Evolutionary conservation across 83 land plant species (phyloP).

Genomic region (Picea engelmannii): DNA sequence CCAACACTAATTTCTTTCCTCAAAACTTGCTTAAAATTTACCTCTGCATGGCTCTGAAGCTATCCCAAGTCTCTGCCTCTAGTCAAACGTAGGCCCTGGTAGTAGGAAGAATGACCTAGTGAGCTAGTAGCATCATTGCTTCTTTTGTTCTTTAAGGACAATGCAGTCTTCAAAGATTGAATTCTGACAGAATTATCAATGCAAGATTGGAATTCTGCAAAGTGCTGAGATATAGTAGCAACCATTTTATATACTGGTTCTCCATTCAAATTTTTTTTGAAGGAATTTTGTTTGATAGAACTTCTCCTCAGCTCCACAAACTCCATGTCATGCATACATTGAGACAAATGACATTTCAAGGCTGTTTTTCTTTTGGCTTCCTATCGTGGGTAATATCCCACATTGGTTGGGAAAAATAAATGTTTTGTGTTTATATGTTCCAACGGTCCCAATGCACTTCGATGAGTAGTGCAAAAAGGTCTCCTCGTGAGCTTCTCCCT

Average conservation of each 20-base stretch:
- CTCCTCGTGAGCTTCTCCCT: too few species aligned
- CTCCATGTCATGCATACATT: too few species aligned
- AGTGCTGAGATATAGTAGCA: not conserved
- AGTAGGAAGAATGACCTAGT: not conserved
- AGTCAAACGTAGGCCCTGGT: not conserved
- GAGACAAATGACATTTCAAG: too few species aligned
- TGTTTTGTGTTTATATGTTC: too few species aligned
- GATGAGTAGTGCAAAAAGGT: too few species aligned
- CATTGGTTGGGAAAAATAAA: too few species aligned
- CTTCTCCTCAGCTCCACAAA: too few species aligned
- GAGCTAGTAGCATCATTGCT: not conserved
- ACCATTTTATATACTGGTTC: not conserved
- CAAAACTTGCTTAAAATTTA: slow-evolving; percentile 6
- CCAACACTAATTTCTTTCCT: not conserved
- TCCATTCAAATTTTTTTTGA: not conserved
- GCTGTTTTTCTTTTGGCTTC: too few species aligned
- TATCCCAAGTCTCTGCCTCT: not conserved
- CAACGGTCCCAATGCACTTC: too few species aligned
- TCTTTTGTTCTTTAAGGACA: not conserved
- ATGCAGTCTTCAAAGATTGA: not conserved
- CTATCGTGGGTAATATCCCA: too few species aligned
- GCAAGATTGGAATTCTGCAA: not conserved
- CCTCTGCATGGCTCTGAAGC: slow-evolving; percentile 12
- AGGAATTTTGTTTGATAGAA: too few species aligned
- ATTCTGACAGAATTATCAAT: too few species aligned